Evolutionary conservation across 108 stramenopile species (phyloP).

Genomic region (Discostella pseudostelligera): DNA sequence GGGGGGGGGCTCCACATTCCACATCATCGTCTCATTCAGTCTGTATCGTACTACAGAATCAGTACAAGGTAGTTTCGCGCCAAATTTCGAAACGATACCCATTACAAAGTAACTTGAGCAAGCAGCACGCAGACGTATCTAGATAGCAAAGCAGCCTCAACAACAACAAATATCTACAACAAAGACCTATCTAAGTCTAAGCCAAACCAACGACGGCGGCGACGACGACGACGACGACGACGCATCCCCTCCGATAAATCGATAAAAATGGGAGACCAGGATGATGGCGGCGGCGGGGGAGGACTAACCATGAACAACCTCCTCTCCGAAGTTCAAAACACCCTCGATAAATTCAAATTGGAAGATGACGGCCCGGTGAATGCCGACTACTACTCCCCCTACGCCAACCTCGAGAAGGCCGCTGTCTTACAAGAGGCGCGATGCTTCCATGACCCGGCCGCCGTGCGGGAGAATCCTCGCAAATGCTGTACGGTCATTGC

Average conservation of each 20-base stretch:
- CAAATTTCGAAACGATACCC: too few species aligned
- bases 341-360: slow-evolving; percentile 87
- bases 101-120: too few species aligned
- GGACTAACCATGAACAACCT: slow-evolving; percentile 62
- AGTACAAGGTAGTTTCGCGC: too few species aligned
- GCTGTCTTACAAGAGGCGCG: slow-evolving; percentile 96
- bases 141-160: not conserved
- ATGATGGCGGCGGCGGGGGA: slow-evolving; percentile 25
- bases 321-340: slow-evolving; percentile 75
- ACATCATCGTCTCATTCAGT: too few species aligned
- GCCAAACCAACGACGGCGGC: too few species aligned
- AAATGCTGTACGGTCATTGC: slow-evolving; percentile 99
- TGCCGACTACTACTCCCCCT: slow-evolving; percentile 84
- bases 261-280: slow-evolving; percentile 21
- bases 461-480: slow-evolving; percentile 93
- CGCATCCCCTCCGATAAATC: not conserved
- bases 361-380: slow-evolving; percentile 58
- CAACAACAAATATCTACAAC: not conserved
- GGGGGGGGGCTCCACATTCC: too few species aligned
- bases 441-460: slow-evolving; percentile 94
- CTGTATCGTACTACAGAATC: too few species aligned
- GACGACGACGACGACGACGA: not conserved
- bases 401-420: slow-evolving; percentile 96
- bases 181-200: too few species aligned
- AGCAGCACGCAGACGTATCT: too few species aligned